A percentile compares a stretch with the other conserved stretches of the same genome.
Evolutionary conservation across 257 asterid genomes (phyloP).

Genomic region (Jaltomata sinuosa): DNA sequence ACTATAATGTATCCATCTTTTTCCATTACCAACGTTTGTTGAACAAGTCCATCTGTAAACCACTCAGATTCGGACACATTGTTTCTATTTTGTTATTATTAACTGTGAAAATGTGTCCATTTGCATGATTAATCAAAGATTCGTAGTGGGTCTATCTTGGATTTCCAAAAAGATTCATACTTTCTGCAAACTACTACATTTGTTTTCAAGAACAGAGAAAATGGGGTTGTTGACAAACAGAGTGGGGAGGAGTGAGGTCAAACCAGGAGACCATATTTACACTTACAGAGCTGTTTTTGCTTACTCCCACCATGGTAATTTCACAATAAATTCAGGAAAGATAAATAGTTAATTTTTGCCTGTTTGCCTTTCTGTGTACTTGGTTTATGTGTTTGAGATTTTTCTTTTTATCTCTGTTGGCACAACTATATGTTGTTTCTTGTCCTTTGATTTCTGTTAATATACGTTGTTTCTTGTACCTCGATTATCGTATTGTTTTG

Average conservation of each 20-base stretch:
- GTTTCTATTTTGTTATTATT: not conserved
- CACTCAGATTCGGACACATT: constrained; percentile 11
- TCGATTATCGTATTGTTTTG: too few relatives aligned
- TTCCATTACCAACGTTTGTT: constrained; percentile 10
- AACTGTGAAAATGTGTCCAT: not conserved
- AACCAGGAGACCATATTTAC: constrained; percentile 85
- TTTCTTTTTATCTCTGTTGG: too few relatives aligned
- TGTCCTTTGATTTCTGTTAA: too few relatives aligned
- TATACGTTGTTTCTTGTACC: too few relatives aligned
- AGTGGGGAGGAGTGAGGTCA: constrained; percentile 57
- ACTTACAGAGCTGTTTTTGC: constrained; percentile 76
- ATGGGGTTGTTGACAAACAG: constrained; percentile 81
- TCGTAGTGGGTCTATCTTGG: not conserved
- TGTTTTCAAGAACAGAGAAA: not conserved
- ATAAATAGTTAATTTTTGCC: not conserved
- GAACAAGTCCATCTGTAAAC: constrained; percentile 8
- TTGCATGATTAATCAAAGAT: not conserved
- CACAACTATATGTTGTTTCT: too few relatives aligned
- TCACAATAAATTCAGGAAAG: not conserved
- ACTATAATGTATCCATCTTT: not conserved
- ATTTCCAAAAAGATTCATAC: not conserved
- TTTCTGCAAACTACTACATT: not conserved
- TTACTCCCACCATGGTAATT: constrained; percentile 73
- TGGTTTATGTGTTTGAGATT: not conserved
- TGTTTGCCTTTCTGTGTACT: not conserved